Conservation (phyloP, 805 yeast genomes). For the Candida manassasensis region DNA sequence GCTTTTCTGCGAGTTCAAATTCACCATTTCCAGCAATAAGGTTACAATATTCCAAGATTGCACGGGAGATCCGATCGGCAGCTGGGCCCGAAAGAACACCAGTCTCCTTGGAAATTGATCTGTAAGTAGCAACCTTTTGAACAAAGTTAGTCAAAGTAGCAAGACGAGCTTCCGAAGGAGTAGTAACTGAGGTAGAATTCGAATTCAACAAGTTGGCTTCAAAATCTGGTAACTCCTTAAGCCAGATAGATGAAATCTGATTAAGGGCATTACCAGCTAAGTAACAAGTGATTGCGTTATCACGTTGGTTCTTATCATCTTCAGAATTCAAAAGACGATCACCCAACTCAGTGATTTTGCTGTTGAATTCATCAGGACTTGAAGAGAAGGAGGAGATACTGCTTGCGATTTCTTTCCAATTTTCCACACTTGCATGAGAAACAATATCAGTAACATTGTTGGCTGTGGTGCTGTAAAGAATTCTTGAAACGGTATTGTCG, state of each 20-base stretch:
- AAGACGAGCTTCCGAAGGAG: constrained; percentile 80
- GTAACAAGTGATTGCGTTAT: constrained; percentile 72
- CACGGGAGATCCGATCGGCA: constrained; percentile 48
- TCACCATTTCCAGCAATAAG: constrained; percentile 78
- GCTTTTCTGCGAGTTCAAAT: constrained; percentile 71
- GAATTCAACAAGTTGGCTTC: constrained; percentile 42
- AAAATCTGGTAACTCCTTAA: constrained; percentile 53
- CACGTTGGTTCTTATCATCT: constrained; percentile 44
- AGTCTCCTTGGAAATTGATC: constrained; percentile 41
- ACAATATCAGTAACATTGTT: constrained; percentile 64
- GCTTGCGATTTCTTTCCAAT: constrained; percentile 82
- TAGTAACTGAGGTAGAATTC: constrained; percentile 39
- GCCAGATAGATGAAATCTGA: constrained; percentile 79
- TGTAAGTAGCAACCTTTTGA: constrained; percentile 76
- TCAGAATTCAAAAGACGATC: constrained; percentile 53
- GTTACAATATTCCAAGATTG: constrained; percentile 77
- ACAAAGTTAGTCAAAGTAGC: constrained; percentile 76
- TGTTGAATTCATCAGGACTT: constrained; percentile 46
- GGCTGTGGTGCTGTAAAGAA: constrained; percentile 61
- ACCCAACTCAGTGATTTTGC: constrained; percentile 64
- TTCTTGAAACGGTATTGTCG: constrained; percentile 58
- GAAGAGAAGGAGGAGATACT: constrained; percentile 56
- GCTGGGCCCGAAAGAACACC: constrained; percentile 39
- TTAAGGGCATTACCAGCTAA: constrained; percentile 79
- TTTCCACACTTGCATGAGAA: constrained; percentile 64